These are phyloP conservation scores for Termitomyces sp. DNA, from an alignment of 768 basidiomycete species.

Conservation along the genomic window DNA sequence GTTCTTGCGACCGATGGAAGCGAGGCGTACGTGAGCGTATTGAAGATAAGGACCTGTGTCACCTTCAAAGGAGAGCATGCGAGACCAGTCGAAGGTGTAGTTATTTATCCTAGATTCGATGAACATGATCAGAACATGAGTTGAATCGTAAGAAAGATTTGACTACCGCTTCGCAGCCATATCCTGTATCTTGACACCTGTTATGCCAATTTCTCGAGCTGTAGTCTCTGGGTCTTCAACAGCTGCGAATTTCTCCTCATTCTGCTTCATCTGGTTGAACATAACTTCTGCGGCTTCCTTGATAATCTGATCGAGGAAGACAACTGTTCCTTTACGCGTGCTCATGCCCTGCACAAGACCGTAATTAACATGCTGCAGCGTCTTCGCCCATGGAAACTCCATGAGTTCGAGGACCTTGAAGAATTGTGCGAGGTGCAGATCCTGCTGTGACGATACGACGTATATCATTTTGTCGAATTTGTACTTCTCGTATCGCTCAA, in stretches of 20 bases:
- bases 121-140: neutral
- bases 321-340: constrained; percentile 88
- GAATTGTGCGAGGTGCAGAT: constrained; percentile 84
- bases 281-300: constrained; percentile 83
- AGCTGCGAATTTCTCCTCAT: constrained; percentile 86
- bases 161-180: constrained; percentile 88
- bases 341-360: constrained; percentile 95
- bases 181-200: constrained; percentile 96
- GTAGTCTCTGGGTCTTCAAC: constrained; percentile 84
- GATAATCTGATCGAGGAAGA: constrained; percentile 92
- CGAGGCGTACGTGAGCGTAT: constrained; percentile 91
- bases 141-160: constrained; percentile 2
- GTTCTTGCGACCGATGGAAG: constrained; percentile 90
- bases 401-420: constrained; percentile 92
- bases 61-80: constrained; percentile 94
- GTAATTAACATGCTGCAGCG: constrained; percentile 85
- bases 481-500: constrained; percentile 89
- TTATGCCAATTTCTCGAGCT: constrained; percentile 82
- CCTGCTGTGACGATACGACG: constrained; percentile 84
- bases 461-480: constrained; percentile 88
- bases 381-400: constrained; percentile 82
- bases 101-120: constrained; percentile 74
- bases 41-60: constrained; percentile 96
- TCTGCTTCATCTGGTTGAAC: constrained; percentile 96
- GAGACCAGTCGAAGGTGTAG: constrained; percentile 91